Evolutionary conservation across 2,329 filamentous ascomycete species (phyloP).

Genomic region (Colletotrichum coccodes): DNA sequence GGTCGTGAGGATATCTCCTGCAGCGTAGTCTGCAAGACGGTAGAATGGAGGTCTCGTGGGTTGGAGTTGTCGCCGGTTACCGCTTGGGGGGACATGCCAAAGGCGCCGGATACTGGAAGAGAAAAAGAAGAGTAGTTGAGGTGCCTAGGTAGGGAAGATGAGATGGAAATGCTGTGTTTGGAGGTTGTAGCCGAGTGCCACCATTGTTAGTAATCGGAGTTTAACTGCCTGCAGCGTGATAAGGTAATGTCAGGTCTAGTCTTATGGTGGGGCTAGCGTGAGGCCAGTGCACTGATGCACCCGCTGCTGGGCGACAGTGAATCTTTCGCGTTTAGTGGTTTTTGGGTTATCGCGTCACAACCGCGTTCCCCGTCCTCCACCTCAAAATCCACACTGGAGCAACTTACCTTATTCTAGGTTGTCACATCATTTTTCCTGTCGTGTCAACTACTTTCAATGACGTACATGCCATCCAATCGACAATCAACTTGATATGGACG

Average conservation of each 20-base stretch:
- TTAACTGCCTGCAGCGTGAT: neutral
- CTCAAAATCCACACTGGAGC: slow-evolving; percentile 5
- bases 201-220: neutral
- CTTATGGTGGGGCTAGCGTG: neutral
- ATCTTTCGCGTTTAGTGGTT: slow-evolving; percentile 30
- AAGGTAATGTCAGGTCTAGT: neutral
- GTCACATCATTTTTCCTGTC: neutral
- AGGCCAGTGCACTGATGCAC: neutral
- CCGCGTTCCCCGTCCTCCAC: slow-evolving; percentile 14
- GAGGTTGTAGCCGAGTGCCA: neutral
- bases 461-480: neutral
- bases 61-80: slow-evolving; percentile 26
- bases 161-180: neutral
- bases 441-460: slow-evolving; percentile 8
- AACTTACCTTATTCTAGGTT: neutral
- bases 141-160: neutral
- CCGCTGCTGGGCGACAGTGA: slow-evolving; percentile 4
- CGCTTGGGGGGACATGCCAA: slow-evolving; percentile 27
- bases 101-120: neutral
- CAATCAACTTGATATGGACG: slow-evolving; percentile 53
- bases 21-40: slow-evolving; percentile 56
- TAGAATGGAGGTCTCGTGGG: slow-evolving; percentile 49
- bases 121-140: neutral
- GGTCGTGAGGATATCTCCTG: slow-evolving; percentile 47
- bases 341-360: slow-evolving; percentile 16